Base-by-base conservation (phyloP, 257 asterid genomes). In the Cinchona pubescens region DNA sequence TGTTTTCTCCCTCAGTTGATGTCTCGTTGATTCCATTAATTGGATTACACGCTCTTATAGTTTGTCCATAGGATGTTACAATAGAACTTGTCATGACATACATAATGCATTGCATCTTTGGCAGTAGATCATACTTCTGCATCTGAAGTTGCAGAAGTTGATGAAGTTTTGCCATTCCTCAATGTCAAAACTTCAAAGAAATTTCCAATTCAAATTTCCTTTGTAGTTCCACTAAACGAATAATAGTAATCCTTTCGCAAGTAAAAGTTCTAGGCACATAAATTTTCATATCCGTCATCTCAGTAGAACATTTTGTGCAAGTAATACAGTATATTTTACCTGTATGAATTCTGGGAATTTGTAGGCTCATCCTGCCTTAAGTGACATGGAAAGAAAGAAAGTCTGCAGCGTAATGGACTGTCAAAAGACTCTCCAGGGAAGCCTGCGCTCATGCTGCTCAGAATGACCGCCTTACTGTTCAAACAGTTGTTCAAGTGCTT, bases 361-460 rank as follows among this genome's bases (percentile, higher is more conserved):
- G 80, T 69, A 89, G 98, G 98, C 98, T 37, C 97, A 91, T 84
- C 96, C 98, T 5, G 89, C 85, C 23, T 67, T 86, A 69, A 90
- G 94, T 45, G 96, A 90, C 71, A 79, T 86, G 90, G 98, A 91
- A 78, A 87, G 94, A 55, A 88, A 93, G 85, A 91, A 87, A 80
- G 91, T 89, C 9, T 93, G 97, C 80, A 83, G 98, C 42, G 87
- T 90, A 42, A 91, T 91, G 96, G 97, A 93, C 84, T 93, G 96
- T 77, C 97, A 89, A 66, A 93, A 90, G 88, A n/a, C 96, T 91
- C 9, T 91, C 97, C 5, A 84, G 92, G 3, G 96, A 93, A 79
- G 97, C 97, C 4, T 90, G 92, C 34, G 97, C 96, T 0, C 98
- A 93, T 43, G 96, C 96, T 12, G 97, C 98, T 61, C 96, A 93